Evolutionary conservation across 768 basidiomycete genomes (phyloP).

Genomic region (Kwoniella heveanensis): DNA sequence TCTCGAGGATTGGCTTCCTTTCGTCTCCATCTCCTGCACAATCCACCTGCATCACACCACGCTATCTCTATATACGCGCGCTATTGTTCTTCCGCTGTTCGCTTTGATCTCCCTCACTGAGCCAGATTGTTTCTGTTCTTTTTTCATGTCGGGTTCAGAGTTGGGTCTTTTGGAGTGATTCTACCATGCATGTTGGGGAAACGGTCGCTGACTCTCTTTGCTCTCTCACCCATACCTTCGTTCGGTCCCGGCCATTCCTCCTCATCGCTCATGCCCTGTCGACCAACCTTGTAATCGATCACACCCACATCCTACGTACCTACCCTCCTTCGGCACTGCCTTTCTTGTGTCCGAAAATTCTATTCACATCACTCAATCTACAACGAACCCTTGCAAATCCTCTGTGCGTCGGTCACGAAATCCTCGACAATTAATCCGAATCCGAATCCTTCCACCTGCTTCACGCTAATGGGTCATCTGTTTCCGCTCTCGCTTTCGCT

Average conservation of each 20-base stretch:
- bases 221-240: neutral
- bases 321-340: neutral
- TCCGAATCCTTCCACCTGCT: neutral
- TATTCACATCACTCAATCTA: neutral
- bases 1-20: neutral
- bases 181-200: neutral
- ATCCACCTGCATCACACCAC: neutral
- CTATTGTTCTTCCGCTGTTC: neutral
- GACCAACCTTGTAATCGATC: neutral
- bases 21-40: neutral
- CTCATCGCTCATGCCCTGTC: neutral
- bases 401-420: constrained; percentile 2
- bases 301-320: neutral
- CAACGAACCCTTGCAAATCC: neutral
- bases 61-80: neutral
- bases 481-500: neutral
- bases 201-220: neutral
- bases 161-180: no score
- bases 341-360: neutral
- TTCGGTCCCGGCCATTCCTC: no score
- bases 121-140: neutral
- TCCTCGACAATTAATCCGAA: neutral
- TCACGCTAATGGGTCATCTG: neutral
- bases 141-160: no score
- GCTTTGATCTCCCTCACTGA: neutral